Evolutionary conservation across 305 asterid species (phyloP), one percentile per base, ranked within the genome.

Genomic region (Fraxinus platypoda): DNA sequence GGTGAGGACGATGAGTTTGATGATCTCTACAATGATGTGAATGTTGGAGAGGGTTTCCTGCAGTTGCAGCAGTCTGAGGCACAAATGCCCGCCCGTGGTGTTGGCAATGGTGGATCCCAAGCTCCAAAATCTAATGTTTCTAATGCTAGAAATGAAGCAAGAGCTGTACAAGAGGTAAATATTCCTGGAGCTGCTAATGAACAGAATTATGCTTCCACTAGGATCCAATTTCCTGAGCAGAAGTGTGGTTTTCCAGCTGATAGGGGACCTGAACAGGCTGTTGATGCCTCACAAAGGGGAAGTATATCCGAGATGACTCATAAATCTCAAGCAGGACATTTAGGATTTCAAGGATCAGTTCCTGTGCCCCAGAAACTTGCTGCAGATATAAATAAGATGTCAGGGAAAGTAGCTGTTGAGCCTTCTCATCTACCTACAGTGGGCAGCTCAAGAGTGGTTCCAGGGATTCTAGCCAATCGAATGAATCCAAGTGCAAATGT

Each of bases 1-100:
- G 95, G 93, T 23, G 97, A 92, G 73, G 95, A 92, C 1, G 95
- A 92, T 86, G 97, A 92, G 71, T 92, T 87, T 83, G 95, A 92
- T 81, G 94, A 92, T 77, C 97, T 92, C 64, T 92, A 91, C 82
- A 92, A 89, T 77, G 97, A 92, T 85, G 97, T 92, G 78, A 92
- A 91, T 81, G 92, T 92, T 79, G 94, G 97, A 71, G 95, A 91
- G 74, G 87, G 92, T 28, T 92, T 91, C 85, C 76, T 87, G 78
- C 92, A 88, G 82, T 82, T 91, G 89, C 93, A 90, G 85, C 91
- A 78, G 41, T 78, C 91, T 7, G 92, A 89, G 80, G 82, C 90
- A 74, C 91, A 85, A 43, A 35, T 73, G 73, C 88, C 93, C 31
- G 12, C 85, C 35, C 77, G 84, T 84, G 87, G 66, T 54, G 86